Evolutionary conservation across 805 yeast species (phyloP).

Genomic region (Hemisphaericaspora nanyangensis): DNA sequence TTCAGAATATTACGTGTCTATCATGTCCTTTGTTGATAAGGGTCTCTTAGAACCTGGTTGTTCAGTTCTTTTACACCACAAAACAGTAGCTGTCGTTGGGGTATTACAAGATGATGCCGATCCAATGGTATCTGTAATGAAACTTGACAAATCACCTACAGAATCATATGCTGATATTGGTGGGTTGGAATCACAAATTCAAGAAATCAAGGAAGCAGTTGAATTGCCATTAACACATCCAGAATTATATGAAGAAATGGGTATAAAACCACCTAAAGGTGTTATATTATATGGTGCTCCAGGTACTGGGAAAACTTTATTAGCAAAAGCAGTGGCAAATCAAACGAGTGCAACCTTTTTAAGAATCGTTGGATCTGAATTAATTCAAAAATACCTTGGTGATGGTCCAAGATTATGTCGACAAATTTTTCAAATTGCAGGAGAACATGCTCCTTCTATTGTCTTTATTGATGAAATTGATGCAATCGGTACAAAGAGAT

Average conservation of each 20-base stretch:
- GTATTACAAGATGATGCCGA: slow-evolving; percentile 97
- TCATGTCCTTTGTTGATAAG: slow-evolving; percentile 94
- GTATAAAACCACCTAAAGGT: slow-evolving; percentile 97
- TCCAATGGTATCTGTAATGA: slow-evolving; percentile 97
- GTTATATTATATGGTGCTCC: slow-evolving; percentile 97
- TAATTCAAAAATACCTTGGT: slow-evolving; percentile 94
- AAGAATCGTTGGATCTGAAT: slow-evolving; percentile 94
- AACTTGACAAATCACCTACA: slow-evolving; percentile 94
- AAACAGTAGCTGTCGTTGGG: slow-evolving; percentile 94
- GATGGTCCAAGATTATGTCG: slow-evolving; percentile 95
- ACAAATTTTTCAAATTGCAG: slow-evolving; percentile 94
- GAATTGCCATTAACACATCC: slow-evolving; percentile 96
- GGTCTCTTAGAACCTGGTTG: slow-evolving; percentile 96
- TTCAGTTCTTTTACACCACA: slow-evolving; percentile 91
- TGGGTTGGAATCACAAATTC: slow-evolving; percentile 92
- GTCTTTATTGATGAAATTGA: slow-evolving; percentile 98
- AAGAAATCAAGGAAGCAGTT: slow-evolving; percentile 96
- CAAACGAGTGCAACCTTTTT: slow-evolving; percentile 95
- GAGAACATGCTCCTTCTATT: slow-evolving; percentile 96
- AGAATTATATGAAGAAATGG: slow-evolving; percentile 96
- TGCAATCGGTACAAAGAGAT: slow-evolving; percentile 98
- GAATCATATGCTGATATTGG: slow-evolving; percentile 97
- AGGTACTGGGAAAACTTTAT: slow-evolving; percentile 93
- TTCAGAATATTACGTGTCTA: slow-evolving; percentile 95
- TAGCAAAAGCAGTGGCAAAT: slow-evolving; percentile 97